Conservation (phyloP, 2,329 filamentous ascomycete species). For the Mycogone perniciosa region DNA sequence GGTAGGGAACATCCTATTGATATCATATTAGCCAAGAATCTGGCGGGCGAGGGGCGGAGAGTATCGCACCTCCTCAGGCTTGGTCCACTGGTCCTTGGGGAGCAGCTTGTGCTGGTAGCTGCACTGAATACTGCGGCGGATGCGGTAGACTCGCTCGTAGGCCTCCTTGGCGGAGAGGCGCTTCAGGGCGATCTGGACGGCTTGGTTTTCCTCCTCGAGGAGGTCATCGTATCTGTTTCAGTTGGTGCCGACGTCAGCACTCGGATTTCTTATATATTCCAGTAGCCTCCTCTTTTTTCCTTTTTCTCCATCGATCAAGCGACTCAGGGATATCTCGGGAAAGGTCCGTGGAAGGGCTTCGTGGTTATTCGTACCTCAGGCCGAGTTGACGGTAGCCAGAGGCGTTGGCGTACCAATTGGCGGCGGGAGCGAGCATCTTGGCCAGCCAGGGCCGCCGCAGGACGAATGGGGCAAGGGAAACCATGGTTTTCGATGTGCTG, state of each 20-base stretch:
- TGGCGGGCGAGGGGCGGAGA: neutral
- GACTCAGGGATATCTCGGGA: neutral
- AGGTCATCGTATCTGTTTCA: slow-evolving; percentile 78
- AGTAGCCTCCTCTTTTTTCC: neutral
- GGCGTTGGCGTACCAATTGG: slow-evolving; percentile 83
- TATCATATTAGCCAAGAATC: slow-evolving; percentile 1
- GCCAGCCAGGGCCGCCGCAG: slow-evolving; percentile 80
- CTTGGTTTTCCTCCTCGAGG: slow-evolving; percentile 85
- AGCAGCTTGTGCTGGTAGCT: slow-evolving; percentile 59
- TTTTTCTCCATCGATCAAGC: neutral
- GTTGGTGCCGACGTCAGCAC: slow-evolving; percentile 11
- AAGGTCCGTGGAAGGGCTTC: neutral
- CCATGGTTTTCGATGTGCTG: slow-evolving; percentile 5
- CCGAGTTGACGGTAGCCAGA: slow-evolving; percentile 91
- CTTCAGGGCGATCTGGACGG: slow-evolving; percentile 80
- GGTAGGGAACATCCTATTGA: slow-evolving; percentile 47
- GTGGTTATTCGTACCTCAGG: slow-evolving; percentile 58
- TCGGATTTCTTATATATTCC: neutral
- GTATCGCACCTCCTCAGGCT: slow-evolving; percentile 44
- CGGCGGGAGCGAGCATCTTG: slow-evolving; percentile 68
- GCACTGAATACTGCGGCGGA: slow-evolving; percentile 87
- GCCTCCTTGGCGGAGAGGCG: slow-evolving; percentile 83
- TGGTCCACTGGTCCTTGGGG: slow-evolving; percentile 56
- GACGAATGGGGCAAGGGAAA: slow-evolving; percentile 63
- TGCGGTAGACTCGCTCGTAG: slow-evolving; percentile 96